Conservation (phyloP, 331 rosid species). For the Arachis monticola region DNA sequence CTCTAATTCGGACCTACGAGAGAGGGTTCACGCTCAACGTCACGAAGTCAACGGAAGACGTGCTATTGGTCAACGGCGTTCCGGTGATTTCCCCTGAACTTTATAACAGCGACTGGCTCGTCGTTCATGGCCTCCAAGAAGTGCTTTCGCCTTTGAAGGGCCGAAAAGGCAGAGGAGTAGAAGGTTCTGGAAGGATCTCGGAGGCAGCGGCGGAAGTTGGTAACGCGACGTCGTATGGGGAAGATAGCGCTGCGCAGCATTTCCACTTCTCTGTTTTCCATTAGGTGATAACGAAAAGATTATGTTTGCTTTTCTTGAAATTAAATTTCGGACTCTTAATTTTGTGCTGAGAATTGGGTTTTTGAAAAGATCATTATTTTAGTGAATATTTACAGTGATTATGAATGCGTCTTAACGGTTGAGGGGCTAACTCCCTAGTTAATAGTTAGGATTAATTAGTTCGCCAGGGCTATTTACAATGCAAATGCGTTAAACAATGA, state of each 20-base stretch:
- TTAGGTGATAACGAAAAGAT: conserved; percentile 31
- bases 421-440: neutral
- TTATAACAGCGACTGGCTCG: conserved; percentile 50
- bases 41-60: conserved; percentile 12
- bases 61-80: conserved; percentile 44
- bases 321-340: neutral
- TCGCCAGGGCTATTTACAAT: too few relatives aligned
- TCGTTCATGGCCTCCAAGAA: conserved; percentile 57
- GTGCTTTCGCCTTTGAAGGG: conserved; percentile 35
- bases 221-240: conserved; percentile 12
- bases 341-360: conserved; percentile 2
- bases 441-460: neutral
- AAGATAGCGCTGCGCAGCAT: conserved; percentile 37
- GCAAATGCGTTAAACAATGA: too few relatives aligned
- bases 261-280: conserved; percentile 56
- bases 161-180: neutral
- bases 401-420: too few relatives aligned
- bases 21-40: conserved; percentile 48
- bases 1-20: conserved; percentile 44
- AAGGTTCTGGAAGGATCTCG: conserved; percentile 7
- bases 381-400: too few relatives aligned
- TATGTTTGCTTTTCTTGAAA: conserved; percentile 9
- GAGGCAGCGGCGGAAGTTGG: neutral
- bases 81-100: conserved; percentile 53
- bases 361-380: neutral